Percentiles rank a stretch among this genome's conserved stretches.
Conservation (phyloP, 257 asterid species). For the Solanum pinnatisectum region DNA sequence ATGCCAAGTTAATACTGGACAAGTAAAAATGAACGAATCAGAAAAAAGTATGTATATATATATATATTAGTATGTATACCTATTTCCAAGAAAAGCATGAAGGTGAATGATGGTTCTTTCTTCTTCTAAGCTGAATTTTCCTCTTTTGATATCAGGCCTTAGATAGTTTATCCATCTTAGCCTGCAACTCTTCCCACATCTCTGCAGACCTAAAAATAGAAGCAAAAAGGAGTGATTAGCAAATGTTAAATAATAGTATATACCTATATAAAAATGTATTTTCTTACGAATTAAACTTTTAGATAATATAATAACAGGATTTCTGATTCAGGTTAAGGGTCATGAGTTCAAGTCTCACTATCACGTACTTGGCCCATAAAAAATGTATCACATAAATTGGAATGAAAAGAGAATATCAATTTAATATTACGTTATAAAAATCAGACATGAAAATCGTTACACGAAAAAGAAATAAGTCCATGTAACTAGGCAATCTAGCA, state of each 20-base stretch:
- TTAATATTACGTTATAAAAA: not conserved
- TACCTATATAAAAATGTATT: not conserved
- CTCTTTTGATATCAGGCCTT: conserved; percentile 18
- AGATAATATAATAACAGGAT: not conserved
- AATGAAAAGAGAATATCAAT: not conserved
- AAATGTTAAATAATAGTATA: not conserved
- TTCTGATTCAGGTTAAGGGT: not conserved
- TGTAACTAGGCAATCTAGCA: not conserved
- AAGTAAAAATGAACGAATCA: no score
- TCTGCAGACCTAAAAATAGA: conserved; percentile 2
- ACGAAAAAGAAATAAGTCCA: not conserved
- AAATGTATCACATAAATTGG: not conserved
- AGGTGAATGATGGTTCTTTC: conserved; percentile 24
- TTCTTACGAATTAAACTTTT: not conserved
- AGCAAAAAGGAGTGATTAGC: not conserved
- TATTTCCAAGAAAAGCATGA: conserved; percentile 29
- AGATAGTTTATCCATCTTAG: conserved; percentile 20
- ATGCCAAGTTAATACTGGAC: no score
- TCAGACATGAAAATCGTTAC: not conserved
- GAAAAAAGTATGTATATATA: no score
- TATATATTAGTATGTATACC: not conserved
- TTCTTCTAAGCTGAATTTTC: conserved; percentile 15
- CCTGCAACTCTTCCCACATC: conserved; percentile 24
- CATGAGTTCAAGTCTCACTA: not conserved
- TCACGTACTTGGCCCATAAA: not conserved